Evolutionary conservation across 179 eudicot genomes (phyloP).

Genomic region (Monotropa hypopitys): DNA sequence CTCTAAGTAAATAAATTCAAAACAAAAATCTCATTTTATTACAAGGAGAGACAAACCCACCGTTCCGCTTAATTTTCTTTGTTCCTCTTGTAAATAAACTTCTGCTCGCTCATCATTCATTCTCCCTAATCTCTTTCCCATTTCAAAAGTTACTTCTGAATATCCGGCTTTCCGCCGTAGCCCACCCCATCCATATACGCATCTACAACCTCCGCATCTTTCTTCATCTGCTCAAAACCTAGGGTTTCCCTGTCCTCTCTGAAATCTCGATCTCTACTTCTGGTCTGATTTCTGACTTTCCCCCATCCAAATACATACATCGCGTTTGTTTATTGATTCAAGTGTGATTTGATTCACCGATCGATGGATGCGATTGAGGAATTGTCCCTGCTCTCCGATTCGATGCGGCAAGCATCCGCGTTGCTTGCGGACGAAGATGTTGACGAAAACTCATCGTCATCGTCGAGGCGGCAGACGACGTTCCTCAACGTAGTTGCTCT

Average conservation of each 20-base stretch:
- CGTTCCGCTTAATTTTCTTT: background rate
- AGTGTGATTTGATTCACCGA: background rate
- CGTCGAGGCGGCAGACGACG: slow-evolving; percentile 52
- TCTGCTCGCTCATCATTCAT: background rate
- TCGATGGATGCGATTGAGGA: slow-evolving; percentile 94
- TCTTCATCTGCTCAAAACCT: background rate
- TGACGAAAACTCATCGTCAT: slow-evolving; percentile 43
- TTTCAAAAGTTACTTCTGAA: slow-evolving; percentile 9
- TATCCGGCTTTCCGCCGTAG: slow-evolving; percentile 9
- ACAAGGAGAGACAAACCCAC: background rate
- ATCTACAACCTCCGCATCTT: background rate
- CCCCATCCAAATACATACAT: background rate
- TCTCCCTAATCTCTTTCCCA: background rate
- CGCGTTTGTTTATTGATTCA: background rate
- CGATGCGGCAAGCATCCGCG: slow-evolving; percentile 90
- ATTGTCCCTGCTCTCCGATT: slow-evolving; percentile 68
- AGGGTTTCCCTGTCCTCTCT: slow-evolving; percentile 7
- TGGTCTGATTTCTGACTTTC: slow-evolving; percentile 9
- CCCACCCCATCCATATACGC: background rate
- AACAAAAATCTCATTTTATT: background rate
- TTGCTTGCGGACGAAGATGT: slow-evolving; percentile 84
- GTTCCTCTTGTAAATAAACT: background rate
- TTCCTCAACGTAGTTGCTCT: slow-evolving; percentile 87
- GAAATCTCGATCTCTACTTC: background rate
- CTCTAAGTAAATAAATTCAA: background rate